Conservation (phyloP, 306 rosid species). For the Pterocarpus macrocarpus region DNA sequence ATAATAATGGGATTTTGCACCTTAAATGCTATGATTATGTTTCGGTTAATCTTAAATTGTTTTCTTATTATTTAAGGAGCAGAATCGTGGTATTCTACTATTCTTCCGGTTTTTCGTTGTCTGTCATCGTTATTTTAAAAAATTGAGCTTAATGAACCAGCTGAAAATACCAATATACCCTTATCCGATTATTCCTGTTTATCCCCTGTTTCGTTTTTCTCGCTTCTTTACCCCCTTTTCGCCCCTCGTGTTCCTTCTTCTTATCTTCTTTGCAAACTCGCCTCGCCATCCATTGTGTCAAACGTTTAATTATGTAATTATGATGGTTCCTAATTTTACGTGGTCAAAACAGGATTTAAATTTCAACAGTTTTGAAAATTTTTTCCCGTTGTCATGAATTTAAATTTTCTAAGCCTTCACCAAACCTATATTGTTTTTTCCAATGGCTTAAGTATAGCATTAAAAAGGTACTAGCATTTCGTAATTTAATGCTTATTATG, state of each 20-base stretch:
- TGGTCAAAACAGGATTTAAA: not conserved
- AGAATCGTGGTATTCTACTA: slow-evolving; percentile 22
- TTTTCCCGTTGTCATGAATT: not conserved
- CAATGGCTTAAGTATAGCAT: not conserved
- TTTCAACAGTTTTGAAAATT: not conserved
- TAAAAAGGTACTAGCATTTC: too few relatives aligned
- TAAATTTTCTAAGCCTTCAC: not conserved
- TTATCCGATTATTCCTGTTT: not conserved
- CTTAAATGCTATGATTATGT: slow-evolving; percentile 30
- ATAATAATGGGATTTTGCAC: slow-evolving; percentile 2
- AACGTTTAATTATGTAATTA: not conserved
- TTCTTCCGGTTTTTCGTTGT: slow-evolving; percentile 54
- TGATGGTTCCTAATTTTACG: not conserved
- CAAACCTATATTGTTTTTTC: not conserved
- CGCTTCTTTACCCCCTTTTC: not conserved
- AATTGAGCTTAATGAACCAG: slow-evolving; percentile 19
- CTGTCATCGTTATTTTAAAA: slow-evolving; percentile 49
- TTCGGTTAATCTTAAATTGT: slow-evolving; percentile 17
- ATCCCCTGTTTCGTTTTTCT: not conserved
- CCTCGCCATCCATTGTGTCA: not conserved
- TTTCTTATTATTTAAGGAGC: slow-evolving; percentile 25
- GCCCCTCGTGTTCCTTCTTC: not conserved
- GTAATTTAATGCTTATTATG: not conserved
- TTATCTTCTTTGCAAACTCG: not conserved
- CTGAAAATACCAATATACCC: slow-evolving; percentile 49